Base-by-base conservation (phyloP, 2,329 filamentous ascomycete species). In the Cryphonectria parasitica region DNA sequence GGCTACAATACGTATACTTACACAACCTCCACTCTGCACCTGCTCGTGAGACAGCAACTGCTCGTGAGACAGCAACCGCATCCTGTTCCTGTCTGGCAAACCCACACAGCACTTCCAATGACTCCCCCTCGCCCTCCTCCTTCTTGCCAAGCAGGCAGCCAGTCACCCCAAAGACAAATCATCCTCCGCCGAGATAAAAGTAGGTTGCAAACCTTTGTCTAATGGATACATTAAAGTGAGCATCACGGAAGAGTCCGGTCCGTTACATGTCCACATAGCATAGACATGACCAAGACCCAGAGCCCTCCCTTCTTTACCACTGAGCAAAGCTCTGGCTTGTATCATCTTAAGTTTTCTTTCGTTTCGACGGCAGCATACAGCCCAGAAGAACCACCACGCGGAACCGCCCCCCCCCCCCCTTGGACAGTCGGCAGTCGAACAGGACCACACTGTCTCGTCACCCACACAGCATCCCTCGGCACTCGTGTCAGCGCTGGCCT, bases 391-490 rank as follows among this genome's bases (percentile, higher is more conserved):
- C 68, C 58, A 67, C 45, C 62, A 64, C 34, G 34, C 64, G 56
- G 45, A 39, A 31, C 31, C n/a, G 7, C 17, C 36, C 61, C 34
- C 31, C n/a, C 15, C 15, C 36, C 60, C 31, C 43, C 11, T 60
- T 70, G 69, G 34, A 28, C 25, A 25, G 34, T 43, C 58, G 52
- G 63, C 43, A 36, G 31, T 56, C n/a, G 61, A 43, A 45, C 43
- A 45, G 13, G 43, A 45, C 43, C 43, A 49, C 45, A 10, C 6
- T 49, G 45, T n/a, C 36, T 25, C 43, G 10, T 45, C 67, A 49
- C 25, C 25, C 10, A 56, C 25, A 58, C 54, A 58, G 22, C 69
- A 45, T 61, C 39, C 69, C 25, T 43, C 64, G 64, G 64, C 34
- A 66, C 34, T 68, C 52, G 13, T 2, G 3, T 39, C 19, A 39